A percentile compares a stretch with the other conserved stretches of the same genome.
phyloP scores from a whole-genome alignment of 768 basidiomycete genomes.

The Jaapia argillacea region DNA sequence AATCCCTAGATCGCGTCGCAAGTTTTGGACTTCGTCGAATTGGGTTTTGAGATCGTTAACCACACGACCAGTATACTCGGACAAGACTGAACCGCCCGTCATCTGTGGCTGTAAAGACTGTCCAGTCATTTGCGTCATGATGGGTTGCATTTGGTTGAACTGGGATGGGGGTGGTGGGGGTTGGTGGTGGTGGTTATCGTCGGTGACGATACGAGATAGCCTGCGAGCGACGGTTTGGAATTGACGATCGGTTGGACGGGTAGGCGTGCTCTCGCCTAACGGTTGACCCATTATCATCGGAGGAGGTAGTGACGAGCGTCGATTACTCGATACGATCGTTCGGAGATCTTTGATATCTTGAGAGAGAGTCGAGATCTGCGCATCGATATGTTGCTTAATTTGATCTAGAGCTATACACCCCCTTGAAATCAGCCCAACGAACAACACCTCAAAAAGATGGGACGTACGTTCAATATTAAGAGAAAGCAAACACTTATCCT shows the following conservation, averaged over 20 bases:
- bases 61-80: conserved; percentile 64
- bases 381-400: conserved; percentile 96
- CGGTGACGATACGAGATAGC: conserved; percentile 59
- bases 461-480: conserved; percentile 94
- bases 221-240: conserved; percentile 66
- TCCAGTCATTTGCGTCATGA: conserved; percentile 58
- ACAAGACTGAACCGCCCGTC: conserved; percentile 66
- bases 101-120: conserved; percentile 59
- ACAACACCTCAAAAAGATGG: conserved; percentile 1
- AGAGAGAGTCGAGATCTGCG: conserved; percentile 75
- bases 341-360: conserved; percentile 89
- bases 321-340: conserved; percentile 42
- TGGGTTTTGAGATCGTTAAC: conserved; percentile 82
- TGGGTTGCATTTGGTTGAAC: conserved; percentile 20
- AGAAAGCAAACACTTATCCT: conserved; percentile 79
- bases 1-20: conserved; percentile 86
- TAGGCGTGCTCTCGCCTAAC: conserved; percentile 53
- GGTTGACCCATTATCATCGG: conserved; percentile 40
- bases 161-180: conserved; percentile 14
- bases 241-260: conserved; percentile 66
- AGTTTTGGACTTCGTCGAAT: conserved; percentile 89
- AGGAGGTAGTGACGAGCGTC: conserved; percentile 38
- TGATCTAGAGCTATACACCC: conserved; percentile 76
- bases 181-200: conserved; percentile 16
- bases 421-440: not conserved